phyloP scores from a whole-genome alignment of 176 grass and related monocot genomes.

The Melocanna baccifera region DNA sequence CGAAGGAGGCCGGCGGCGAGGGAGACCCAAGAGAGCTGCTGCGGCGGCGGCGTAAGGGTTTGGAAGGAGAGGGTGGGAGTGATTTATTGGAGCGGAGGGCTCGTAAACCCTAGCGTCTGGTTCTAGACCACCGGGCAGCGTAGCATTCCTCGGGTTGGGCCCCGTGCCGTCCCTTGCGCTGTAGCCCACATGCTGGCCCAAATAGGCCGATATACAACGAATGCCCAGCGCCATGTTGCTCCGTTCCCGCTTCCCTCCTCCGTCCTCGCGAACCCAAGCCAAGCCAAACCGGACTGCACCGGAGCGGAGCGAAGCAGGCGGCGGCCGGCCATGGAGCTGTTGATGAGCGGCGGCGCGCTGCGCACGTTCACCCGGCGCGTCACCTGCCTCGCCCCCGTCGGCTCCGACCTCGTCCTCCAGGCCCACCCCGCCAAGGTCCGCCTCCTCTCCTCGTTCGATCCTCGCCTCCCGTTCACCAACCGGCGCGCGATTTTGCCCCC shows the following conservation, averaged over 20 bases:
- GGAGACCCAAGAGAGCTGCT: slow-evolving; percentile 5
- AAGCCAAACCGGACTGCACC: background rate
- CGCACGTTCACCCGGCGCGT: slow-evolving; percentile 77
- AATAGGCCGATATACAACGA: background rate
- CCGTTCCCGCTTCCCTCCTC: background rate
- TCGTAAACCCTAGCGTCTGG: slow-evolving; percentile 35
- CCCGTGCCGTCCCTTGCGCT: background rate
- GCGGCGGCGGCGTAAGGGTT: slow-evolving; percentile 31
- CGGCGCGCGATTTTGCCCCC: background rate
- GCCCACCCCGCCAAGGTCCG: slow-evolving; percentile 70
- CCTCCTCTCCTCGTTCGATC: background rate
- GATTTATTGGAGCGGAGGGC: background rate
- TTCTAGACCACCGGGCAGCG: background rate
- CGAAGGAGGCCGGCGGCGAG: background rate
- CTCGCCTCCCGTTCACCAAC: background rate
- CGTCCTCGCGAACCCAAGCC: background rate
- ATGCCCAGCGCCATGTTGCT: background rate
- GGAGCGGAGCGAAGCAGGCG: background rate
- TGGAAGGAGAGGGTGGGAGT: background rate
- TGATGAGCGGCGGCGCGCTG: slow-evolving; percentile 62
- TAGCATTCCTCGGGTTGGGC: background rate
- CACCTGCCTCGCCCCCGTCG: slow-evolving; percentile 74
- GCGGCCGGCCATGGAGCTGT: slow-evolving; percentile 63
- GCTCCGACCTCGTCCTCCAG: slow-evolving; percentile 74
- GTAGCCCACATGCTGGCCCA: background rate